phyloP scores from a whole-genome alignment of 257 asterid species.

The Eucommia ulmoides region DNA sequence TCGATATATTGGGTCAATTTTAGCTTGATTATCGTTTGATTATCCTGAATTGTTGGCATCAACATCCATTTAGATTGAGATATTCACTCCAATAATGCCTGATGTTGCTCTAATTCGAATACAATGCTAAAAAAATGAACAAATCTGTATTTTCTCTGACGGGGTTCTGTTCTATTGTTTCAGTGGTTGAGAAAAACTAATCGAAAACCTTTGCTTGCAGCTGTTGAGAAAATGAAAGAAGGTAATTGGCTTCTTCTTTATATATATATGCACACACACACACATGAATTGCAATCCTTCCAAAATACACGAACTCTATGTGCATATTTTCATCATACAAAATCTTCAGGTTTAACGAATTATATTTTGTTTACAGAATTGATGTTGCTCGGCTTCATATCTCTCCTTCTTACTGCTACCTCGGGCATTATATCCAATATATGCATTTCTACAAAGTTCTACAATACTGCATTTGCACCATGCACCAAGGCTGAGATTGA shows the following conservation, averaged over 20 bases:
- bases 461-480: slow-evolving; percentile 65
- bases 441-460: slow-evolving; percentile 79
- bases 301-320: background rate
- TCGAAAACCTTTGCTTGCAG: slow-evolving; percentile 81
- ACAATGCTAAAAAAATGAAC: no score
- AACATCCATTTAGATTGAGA: no score
- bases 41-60: no score
- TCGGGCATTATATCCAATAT: slow-evolving; percentile 79
- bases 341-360: slow-evolving; percentile 2
- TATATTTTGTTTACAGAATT: slow-evolving; percentile 44
- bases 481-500: slow-evolving; percentile 53
- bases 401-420: slow-evolving; percentile 88
- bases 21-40: no score
- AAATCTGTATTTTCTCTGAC: no score
- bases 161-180: slow-evolving; percentile 9
- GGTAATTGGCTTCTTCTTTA: slow-evolving; percentile 20
- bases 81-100: no score
- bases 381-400: slow-evolving; percentile 99
- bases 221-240: slow-evolving; percentile 78
- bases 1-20: no score
- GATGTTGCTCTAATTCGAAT: no score
- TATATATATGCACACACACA: no score
- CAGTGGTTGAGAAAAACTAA: slow-evolving; percentile 90
- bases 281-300: slow-evolving; percentile 1
- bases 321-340: background rate